Percentiles rank a stretch among this genome's conserved stretches.
These are phyloP conservation scores for Rhizomucor miehei DNA, from an alignment of 371 early-diverging fungal genomes.

Conservation along the genomic window DNA sequence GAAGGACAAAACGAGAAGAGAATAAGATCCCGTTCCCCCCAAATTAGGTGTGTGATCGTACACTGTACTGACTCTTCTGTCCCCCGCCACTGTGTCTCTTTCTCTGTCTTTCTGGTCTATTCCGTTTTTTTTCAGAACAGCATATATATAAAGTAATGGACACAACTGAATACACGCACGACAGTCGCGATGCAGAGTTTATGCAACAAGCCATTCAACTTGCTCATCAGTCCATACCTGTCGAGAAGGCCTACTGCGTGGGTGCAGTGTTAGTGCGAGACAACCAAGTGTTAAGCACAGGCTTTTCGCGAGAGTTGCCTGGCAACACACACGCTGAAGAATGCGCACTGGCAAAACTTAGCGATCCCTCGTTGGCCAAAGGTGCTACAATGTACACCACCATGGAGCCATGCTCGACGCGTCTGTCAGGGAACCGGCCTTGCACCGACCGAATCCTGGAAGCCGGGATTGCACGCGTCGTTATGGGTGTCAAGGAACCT, in stretches of 20 bases:
- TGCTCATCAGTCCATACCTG: constrained; percentile 75
- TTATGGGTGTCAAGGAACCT: constrained; percentile 88
- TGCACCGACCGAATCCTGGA: constrained; percentile 71
- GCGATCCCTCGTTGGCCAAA: constrained; percentile 5
- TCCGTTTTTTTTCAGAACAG: too few species aligned
- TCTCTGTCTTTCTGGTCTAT: constrained; percentile 5
- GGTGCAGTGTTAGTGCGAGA: constrained; percentile 78
- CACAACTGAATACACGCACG: constrained; percentile 29
- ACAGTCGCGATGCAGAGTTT: constrained; percentile 23
- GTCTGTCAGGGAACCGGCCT: constrained; percentile 74
- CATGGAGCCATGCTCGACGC: constrained; percentile 87
- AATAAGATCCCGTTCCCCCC: too few species aligned
- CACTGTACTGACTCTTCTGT: not conserved
- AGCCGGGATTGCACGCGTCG: constrained; percentile 72
- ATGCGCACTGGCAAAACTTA: constrained; percentile 70
- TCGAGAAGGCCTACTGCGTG: constrained; percentile 85
- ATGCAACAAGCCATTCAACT: constrained; percentile 67
- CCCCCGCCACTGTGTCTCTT: not conserved
- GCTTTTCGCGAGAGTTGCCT: constrained; percentile 83
- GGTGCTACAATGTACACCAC: constrained; percentile 79
- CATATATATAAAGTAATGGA: not conserved
- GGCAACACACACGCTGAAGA: constrained; percentile 95
- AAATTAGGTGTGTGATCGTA: not conserved
- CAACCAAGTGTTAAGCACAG: constrained; percentile 59
- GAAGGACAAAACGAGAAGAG: too few species aligned